Evolutionary conservation across 2,329 filamentous ascomycete genomes (phyloP), one percentile per base, ranked within the genome.

Genomic region (Aspergillus sojae): DNA sequence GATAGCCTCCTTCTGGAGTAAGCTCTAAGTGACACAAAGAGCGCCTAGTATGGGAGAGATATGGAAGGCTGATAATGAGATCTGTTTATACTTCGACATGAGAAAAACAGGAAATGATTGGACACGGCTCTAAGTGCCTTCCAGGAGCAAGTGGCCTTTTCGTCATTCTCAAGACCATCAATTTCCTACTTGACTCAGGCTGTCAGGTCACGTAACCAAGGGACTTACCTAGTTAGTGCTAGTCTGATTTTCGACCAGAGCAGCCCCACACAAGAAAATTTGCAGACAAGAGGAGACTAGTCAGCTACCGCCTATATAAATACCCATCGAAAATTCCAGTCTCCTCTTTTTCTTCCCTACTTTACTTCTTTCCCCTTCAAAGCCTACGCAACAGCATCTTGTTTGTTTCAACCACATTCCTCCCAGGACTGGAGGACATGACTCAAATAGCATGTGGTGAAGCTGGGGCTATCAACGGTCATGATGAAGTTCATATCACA

Each of bases 401-500:
- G 2, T 28, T 19, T 39, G 30, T 26, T 23, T 6, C 1, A 16
- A 39, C 62, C 65, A 26, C 64, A 61, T 66, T 39, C 39, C 32
- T n/a, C 14, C 14, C 1, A 28, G 23, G 14, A n/a, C n/a, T 11
- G 41, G 21, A 59, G 61, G 56, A 59, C 36, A 62, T 62, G 61
- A 56, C 61, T 54, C 45, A 34, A 39, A 32, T 39, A 59, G 50
- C 19, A 56, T 52, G 48, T 52, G 48, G 19, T n/a, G 48, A 52
- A 55, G 61, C 34, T 14, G 21, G 43, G 30, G 53, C 28, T 30
- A 16, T 50, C 19, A 36, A 52, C 32, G 14, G 19, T 11, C 46
- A 32, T 23, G 58, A 59, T 34, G 54, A 72, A 48, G 79, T 82
- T 58, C 82, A 84, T 59, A 77, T 90, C 65, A 86, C 84, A 43